Evolutionary conservation across 2,329 filamentous ascomycete species (phyloP).

Genomic region (Penicillium crustosum): DNA sequence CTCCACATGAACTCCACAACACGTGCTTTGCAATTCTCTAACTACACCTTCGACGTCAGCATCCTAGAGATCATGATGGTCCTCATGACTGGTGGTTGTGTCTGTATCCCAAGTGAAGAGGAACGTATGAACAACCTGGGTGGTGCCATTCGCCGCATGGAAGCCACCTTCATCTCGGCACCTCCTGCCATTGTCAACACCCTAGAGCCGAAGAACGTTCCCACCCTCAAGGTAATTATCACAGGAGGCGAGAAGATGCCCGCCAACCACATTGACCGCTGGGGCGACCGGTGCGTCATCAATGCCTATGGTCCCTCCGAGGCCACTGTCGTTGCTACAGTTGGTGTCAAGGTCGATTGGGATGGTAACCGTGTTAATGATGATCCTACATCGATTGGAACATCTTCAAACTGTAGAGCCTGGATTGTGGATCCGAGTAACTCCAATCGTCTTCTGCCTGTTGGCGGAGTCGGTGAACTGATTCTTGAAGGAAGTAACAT

Average conservation of each 20-base stretch:
- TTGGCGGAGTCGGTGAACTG: conserved; percentile 51
- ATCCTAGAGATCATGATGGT: conserved; percentile 57
- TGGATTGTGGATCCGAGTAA: conserved; percentile 45
- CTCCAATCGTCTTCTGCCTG: conserved; percentile 39
- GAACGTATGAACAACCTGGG: conserved; percentile 54
- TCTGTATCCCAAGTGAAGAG: conserved; percentile 57
- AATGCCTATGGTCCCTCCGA: conserved; percentile 49
- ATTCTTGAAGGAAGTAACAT: conserved; percentile 49
- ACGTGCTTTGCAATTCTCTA: conserved; percentile 60
- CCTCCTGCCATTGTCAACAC: conserved; percentile 60
- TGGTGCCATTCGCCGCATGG: conserved; percentile 52
- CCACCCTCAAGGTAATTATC: conserved; percentile 45
- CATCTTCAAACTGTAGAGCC: conserved; percentile 33
- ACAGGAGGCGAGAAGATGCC: conserved; percentile 49
- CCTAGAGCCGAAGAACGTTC: conserved; percentile 46
- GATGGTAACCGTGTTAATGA: conserved; percentile 31
- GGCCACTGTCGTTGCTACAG: conserved; percentile 37
- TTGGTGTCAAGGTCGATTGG: conserved; percentile 33
- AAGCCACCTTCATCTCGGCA: conserved; percentile 55
- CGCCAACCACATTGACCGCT: conserved; percentile 44
- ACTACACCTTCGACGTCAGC: conserved; percentile 57
- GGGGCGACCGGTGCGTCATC: conserved; percentile 46
- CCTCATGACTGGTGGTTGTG: conserved; percentile 57
- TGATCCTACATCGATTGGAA: conserved; percentile 38
- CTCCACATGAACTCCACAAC: conserved; percentile 54